Evolutionary conservation across 73 alveolate species (phyloP).

Genomic region (Paramecium bursaria): DNA sequence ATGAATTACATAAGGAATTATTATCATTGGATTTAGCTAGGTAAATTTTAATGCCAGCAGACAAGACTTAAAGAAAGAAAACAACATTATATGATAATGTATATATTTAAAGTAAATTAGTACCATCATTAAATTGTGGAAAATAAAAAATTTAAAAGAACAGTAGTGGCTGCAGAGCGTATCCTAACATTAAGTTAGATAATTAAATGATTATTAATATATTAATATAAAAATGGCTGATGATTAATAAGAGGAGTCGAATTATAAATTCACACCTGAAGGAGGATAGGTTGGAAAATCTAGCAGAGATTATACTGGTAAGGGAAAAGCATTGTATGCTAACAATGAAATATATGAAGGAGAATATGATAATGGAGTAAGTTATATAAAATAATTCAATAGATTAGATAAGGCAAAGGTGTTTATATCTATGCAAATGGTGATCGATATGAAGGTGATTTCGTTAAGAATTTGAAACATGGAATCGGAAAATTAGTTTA

Average conservation of each 20-base stretch:
- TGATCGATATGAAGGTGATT: slow-evolving; percentile 90
- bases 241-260: slow-evolving; percentile 26
- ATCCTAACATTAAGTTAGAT: no score
- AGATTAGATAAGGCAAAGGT: slow-evolving; percentile 74
- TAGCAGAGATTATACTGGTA: slow-evolving; percentile 80
- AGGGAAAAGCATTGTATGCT: slow-evolving; percentile 84
- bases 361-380: slow-evolving; percentile 85
- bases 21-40: slow-evolving; percentile 50
- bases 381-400: slow-evolving; percentile 10
- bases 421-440: slow-evolving; percentile 72
- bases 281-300: slow-evolving; percentile 57
- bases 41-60: slow-evolving; percentile 30
- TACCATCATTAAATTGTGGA: no score
- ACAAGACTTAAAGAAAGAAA: slow-evolving; percentile 40
- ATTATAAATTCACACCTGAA: slow-evolving; percentile 64
- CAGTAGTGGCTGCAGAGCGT: no score
- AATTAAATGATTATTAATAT: no score
- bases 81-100: slow-evolving; percentile 53
- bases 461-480: slow-evolving; percentile 83
- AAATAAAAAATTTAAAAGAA: no score
- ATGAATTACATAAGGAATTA: slow-evolving; percentile 56
- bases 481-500: slow-evolving; percentile 92
- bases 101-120: no score
- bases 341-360: slow-evolving; percentile 89
- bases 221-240: slow-evolving; percentile 36